Evolutionary conservation across 1,139 yeast species (phyloP).

Genomic region (Nematodospora anomalae): DNA sequence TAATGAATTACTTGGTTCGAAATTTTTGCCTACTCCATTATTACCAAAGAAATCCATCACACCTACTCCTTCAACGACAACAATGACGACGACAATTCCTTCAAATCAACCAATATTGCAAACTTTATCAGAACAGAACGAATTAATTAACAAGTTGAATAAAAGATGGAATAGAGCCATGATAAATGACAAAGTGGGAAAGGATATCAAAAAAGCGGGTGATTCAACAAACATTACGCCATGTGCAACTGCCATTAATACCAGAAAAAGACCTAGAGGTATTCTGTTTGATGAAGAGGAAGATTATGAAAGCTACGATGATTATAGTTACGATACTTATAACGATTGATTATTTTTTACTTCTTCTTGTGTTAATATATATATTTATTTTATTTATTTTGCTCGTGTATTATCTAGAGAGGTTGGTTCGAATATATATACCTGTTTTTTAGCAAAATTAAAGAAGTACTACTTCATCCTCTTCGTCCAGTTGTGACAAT

Average conservation of each 20-base stretch:
- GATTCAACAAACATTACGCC: not conserved
- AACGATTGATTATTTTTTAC: constrained; percentile 6
- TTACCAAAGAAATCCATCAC: constrained; percentile 6
- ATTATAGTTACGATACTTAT: constrained; percentile 16
- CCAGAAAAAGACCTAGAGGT: constrained; percentile 23
- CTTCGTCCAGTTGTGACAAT: constrained; percentile 23
- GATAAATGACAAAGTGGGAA: constrained; percentile 7
- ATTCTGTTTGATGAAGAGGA: constrained; percentile 24
- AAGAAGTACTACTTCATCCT: constrained; percentile 43
- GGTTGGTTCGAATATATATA: constrained; percentile 6
- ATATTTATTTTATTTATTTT: constrained; percentile 1
- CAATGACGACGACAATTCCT: constrained; percentile 7
- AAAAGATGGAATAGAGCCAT: constrained; percentile 37
- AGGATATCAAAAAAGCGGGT: constrained; percentile 3
- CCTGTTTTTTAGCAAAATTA: constrained; percentile 10
- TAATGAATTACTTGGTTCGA: constrained; percentile 15
- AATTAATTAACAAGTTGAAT: constrained; percentile 36
- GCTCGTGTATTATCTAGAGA: not conserved
- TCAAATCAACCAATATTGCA: constrained; percentile 9
- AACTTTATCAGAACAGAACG: constrained; percentile 31
- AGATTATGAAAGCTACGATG: constrained; percentile 14
- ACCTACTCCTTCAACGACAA: constrained; percentile 5
- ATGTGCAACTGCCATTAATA: not conserved
- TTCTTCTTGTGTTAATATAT: not conserved
- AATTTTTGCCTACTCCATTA: constrained; percentile 11